Conservation (phyloP, 1,139 yeast species). For the Yamadazyma dendronema region DNA sequence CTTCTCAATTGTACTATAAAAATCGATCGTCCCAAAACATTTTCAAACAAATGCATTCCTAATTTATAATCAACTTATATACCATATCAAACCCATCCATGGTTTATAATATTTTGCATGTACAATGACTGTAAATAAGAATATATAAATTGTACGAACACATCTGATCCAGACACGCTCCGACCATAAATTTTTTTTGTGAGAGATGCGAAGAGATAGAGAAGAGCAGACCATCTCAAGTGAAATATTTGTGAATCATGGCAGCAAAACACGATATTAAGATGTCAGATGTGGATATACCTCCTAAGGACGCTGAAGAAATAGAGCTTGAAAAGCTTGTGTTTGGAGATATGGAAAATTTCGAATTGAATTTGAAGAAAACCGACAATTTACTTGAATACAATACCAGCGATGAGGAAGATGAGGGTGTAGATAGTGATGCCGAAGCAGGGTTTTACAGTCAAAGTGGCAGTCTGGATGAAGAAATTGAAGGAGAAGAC, state of each 20-base stretch:
- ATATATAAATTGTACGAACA: constrained; percentile 7
- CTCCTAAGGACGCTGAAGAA: constrained; percentile 85
- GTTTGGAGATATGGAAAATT: constrained; percentile 85
- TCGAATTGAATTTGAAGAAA: constrained; percentile 62
- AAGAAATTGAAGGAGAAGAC: constrained; percentile 50
- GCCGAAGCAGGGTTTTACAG: constrained; percentile 1
- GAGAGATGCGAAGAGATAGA: background rate
- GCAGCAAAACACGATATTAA: constrained; percentile 10
- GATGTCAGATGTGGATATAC: constrained; percentile 26
- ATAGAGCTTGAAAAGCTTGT: constrained; percentile 74
- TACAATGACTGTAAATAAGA: constrained; percentile 10
- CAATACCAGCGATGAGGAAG: constrained; percentile 16
- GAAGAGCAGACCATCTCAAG: constrained; percentile 4
- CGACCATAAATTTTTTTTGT: constrained; percentile 3
- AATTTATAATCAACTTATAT: background rate
- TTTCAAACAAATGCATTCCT: no score
- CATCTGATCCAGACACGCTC: background rate
- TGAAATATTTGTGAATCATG: constrained; percentile 6
- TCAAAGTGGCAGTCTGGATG: constrained; percentile 18
- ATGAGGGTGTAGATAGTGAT: constrained; percentile 28
- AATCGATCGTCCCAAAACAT: no score
- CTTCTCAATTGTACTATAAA: background rate
- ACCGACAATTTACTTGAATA: constrained; percentile 55
- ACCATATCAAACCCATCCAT: background rate
- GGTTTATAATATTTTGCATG: constrained; percentile 6